A percentile compares a stretch with the other conserved stretches of the same genome.
Conservation (phyloP, 1,284 basidiomycete species). For the Ceratobasidium theobromae region DNA sequence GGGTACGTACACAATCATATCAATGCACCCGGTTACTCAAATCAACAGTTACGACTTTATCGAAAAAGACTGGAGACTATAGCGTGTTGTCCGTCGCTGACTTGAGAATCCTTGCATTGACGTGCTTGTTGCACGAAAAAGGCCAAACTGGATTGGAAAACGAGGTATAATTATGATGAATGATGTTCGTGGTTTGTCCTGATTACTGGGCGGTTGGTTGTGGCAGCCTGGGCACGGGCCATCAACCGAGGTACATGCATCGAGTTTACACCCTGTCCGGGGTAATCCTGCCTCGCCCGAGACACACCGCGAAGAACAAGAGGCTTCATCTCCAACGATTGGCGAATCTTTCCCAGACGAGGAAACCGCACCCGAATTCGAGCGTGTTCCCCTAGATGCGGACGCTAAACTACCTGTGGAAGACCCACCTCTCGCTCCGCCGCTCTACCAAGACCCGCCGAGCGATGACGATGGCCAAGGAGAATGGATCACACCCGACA, state of each 20-base stretch:
- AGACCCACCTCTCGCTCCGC: constrained; percentile 33
- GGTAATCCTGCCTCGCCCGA: not conserved
- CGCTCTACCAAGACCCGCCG: constrained; percentile 66
- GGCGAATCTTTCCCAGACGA: constrained; percentile 29
- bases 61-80: constrained; percentile 97
- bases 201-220: no score
- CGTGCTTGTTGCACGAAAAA: constrained; percentile 71
- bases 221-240: no score
- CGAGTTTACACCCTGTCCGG: not conserved
- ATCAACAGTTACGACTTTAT: constrained; percentile 76
- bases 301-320: not conserved
- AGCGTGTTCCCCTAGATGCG: constrained; percentile 28
- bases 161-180: no score
- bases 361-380: constrained; percentile 35
- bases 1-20: constrained; percentile 53
- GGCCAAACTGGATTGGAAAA: constrained; percentile 34
- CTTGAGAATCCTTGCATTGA: constrained; percentile 88
- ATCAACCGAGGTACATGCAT: no score
- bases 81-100: constrained; percentile 90
- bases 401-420: constrained; percentile 11
- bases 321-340: not conserved
- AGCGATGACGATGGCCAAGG: constrained; percentile 82
- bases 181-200: no score
- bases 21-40: not conserved
- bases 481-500: constrained; percentile 96